Percentiles rank a stretch among this genome's conserved stretches.
phyloP scores from a whole-genome alignment of 495 filamentous ascomycete species.

The Bathelium albidoporum region DNA sequence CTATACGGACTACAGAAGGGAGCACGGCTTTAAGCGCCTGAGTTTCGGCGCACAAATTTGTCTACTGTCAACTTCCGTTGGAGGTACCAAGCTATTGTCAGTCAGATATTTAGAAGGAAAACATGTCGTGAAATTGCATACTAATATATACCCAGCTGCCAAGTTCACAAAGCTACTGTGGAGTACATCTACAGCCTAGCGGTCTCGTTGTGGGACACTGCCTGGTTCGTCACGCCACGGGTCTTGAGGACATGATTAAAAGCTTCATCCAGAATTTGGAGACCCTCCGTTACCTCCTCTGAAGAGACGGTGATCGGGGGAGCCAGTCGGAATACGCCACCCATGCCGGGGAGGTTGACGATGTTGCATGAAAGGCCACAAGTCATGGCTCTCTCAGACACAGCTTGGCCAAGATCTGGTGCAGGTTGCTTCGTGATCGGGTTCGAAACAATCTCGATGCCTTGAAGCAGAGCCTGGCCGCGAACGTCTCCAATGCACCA shows the following conservation, averaged over 20 bases:
- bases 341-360: conserved; percentile 23
- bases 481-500: conserved; percentile 48
- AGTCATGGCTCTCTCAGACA: background rate
- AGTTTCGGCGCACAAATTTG: too few species aligned
- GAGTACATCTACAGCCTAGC: too few species aligned
- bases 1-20: too few species aligned
- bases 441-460: conserved; percentile 44
- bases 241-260: conserved; percentile 19
- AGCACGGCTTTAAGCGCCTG: too few species aligned
- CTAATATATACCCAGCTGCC: too few species aligned
- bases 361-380: conserved; percentile 1
- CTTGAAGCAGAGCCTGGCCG: conserved; percentile 43
- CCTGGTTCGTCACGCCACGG: background rate
- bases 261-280: conserved; percentile 39
- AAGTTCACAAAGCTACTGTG: too few species aligned
- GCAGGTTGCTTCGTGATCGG: conserved; percentile 34
- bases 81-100: too few species aligned
- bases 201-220: too few species aligned
- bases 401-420: conserved; percentile 32
- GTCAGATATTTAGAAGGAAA: too few species aligned
- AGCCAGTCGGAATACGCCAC: conserved; percentile 46
- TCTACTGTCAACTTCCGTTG: too few species aligned
- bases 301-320: conserved; percentile 46
- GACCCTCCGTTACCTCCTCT: conserved; percentile 39
- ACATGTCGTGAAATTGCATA: too few species aligned